Percentiles rank a stretch among this genome's conserved stretches.
phyloP scores from a whole-genome alignment of 352 stramenopile genomes.

The Pythium dissotocum region DNA sequence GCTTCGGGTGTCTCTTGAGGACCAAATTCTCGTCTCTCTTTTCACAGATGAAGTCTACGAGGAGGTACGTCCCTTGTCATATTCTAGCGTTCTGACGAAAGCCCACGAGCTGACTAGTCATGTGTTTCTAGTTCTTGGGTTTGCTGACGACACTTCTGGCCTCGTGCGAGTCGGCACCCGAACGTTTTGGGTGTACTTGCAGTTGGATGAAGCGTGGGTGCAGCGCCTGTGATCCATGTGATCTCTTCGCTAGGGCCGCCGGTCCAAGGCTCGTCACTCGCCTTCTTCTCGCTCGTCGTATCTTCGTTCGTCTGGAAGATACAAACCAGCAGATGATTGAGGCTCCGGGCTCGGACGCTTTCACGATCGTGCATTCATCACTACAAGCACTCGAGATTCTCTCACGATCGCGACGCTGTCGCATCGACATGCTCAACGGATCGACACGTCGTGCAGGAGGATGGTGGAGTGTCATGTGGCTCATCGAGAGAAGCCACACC shows the following conservation, averaged over 20 bases:
- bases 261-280: conserved; percentile 10
- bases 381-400: conserved; percentile 10
- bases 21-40: conserved; percentile 9
- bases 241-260: conserved; percentile 14
- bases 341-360: conserved; percentile 6
- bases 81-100: too few relatives aligned
- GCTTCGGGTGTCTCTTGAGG: conserved; percentile 7
- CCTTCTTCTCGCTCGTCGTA: conserved; percentile 11
- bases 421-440: conserved; percentile 1
- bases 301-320: conserved; percentile 9
- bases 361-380: conserved; percentile 7
- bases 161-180: conserved; percentile 3
- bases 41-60: conserved; percentile 27
- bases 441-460: neutral
- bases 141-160: conserved; percentile 6
- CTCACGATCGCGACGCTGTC: conserved; percentile 14
- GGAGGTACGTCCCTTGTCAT: conserved; percentile 7
- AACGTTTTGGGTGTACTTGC: conserved; percentile 23
- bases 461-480: conserved; percentile 22
- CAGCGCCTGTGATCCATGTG: conserved; percentile 18
- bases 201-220: conserved; percentile 3
- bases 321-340: conserved; percentile 16
- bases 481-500: conserved; percentile 15
- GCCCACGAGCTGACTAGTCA: neutral
- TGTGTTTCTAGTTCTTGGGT: conserved; percentile 9